A percentile compares a stretch with the other conserved stretches of the same genome.
phyloP scores from a whole-genome alignment of 805 yeast genomes.

The Wickerhamiella hasegawae region DNA sequence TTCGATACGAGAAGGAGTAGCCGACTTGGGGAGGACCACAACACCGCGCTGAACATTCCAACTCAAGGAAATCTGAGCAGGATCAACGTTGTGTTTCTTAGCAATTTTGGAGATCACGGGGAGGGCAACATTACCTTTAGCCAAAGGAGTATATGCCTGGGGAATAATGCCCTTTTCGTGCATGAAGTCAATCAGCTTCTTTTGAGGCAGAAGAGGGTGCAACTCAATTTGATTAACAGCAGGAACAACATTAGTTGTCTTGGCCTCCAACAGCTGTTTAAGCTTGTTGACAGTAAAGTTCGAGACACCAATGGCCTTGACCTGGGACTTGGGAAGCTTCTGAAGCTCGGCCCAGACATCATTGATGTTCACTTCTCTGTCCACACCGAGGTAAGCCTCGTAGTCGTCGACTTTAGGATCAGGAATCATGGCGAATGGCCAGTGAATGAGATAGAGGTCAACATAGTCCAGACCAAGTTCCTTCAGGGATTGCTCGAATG shows the following conservation, averaged over 20 bases:
- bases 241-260: constrained; percentile 38
- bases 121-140: constrained; percentile 35
- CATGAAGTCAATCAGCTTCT: constrained; percentile 38
- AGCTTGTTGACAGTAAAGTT: constrained; percentile 42
- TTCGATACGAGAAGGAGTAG: constrained; percentile 45
- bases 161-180: constrained; percentile 34
- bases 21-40: constrained; percentile 52
- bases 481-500: constrained; percentile 34
- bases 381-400: constrained; percentile 22
- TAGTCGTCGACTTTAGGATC: constrained; percentile 27
- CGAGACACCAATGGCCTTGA: constrained; percentile 56
- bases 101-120: constrained; percentile 40
- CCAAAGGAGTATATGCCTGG: constrained; percentile 70
- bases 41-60: constrained; percentile 51
- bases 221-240: constrained; percentile 59
- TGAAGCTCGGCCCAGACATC: constrained; percentile 43
- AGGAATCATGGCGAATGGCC: constrained; percentile 25
- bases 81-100: constrained; percentile 33
- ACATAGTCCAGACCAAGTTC: constrained; percentile 43
- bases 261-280: constrained; percentile 28
- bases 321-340: constrained; percentile 36
- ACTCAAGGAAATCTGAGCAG: constrained; percentile 43
- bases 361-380: constrained; percentile 27
- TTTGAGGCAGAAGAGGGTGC: constrained; percentile 58
- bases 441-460: constrained; percentile 51